Evolutionary conservation across 169 alveolate genomes (phyloP), one percentile per base, ranked within the genome.

Genomic region (Eimeria necatrix): DNA sequence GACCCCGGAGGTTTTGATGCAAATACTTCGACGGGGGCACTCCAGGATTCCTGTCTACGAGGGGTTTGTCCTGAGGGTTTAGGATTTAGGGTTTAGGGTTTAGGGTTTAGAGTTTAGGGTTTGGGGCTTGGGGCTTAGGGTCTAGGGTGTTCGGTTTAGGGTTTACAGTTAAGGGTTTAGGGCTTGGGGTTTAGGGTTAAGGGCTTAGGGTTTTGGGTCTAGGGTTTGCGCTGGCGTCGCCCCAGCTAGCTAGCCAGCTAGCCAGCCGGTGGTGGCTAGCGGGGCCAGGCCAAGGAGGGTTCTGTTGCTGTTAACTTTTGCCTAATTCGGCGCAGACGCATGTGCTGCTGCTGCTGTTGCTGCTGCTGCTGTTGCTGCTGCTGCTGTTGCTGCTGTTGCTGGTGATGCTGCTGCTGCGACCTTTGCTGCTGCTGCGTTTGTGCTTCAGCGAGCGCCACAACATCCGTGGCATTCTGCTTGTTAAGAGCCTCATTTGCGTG

Each of bases 31-130:
- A 41, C 32, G 53, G 18, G 95, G 95, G 1, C 95, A 93, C 24
- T 80, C 93, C 48, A 59, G 95, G 4, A 80, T 93, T 24, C 95
- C 93, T 4, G 87, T 93, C 7, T 93, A 93, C 52, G 86, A 71
- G 24, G 93, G 59, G 95, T 81, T 14, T 24, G 93, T 18, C 49
- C 7, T 22, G 12, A 7, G 88, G 68, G 41, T 14, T 49, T 78
- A 41, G 48, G 4, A 3, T 73, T 73, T 73, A 41, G 52, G 18
- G 84, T 49, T 78, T 78, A 51, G 61, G 12, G 68, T 78, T 78
- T 53, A 3, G 78, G 78, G 32, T 3, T 10, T 56, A 18, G 22
- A 0, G 68, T 56, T 56, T 56, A 18, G 20, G 68, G 12, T 12
- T 56, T 56, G 2, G 12, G 22, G 68, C 68, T 32, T 32, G 41